Conservation (phyloP, 805 yeast species). For the Yarrowia sp. region DNA sequence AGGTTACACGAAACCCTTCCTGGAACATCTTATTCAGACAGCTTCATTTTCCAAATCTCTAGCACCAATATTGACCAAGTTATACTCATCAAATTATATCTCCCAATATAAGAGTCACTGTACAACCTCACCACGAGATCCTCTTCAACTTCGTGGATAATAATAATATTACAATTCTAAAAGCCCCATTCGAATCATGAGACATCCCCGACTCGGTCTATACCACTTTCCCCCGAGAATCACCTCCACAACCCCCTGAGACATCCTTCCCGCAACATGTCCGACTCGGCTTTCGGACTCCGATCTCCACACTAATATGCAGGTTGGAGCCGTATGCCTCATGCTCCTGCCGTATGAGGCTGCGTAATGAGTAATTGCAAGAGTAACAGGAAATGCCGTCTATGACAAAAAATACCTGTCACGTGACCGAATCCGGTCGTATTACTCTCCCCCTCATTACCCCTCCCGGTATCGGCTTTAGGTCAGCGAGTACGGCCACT, state of each 20-base stretch:
- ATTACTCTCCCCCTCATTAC: background rate
- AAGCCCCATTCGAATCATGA: too few relatives aligned
- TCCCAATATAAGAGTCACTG: background rate
- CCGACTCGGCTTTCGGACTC: background rate
- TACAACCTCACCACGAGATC: background rate
- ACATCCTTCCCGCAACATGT: too few relatives aligned
- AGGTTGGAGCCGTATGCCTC: background rate
- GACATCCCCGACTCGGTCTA: too few relatives aligned
- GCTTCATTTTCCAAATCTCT: background rate
- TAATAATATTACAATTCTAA: background rate
- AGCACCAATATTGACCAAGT: background rate
- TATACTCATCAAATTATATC: too few relatives aligned
- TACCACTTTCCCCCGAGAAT: background rate
- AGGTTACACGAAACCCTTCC: too few relatives aligned
- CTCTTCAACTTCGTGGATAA: background rate
- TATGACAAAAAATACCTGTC: background rate
- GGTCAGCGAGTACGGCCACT: background rate
- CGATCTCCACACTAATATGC: background rate
- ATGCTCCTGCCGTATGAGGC: background rate
- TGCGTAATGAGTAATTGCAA: background rate
- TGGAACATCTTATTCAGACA: background rate
- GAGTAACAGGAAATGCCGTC: background rate
- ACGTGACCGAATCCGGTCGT: background rate
- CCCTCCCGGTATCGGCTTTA: background rate
- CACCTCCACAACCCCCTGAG: too few relatives aligned